Evolutionary conservation across 306 rosid species (phyloP), one percentile per base, ranked within the genome.

Genomic region (Purshia tridentata): DNA sequence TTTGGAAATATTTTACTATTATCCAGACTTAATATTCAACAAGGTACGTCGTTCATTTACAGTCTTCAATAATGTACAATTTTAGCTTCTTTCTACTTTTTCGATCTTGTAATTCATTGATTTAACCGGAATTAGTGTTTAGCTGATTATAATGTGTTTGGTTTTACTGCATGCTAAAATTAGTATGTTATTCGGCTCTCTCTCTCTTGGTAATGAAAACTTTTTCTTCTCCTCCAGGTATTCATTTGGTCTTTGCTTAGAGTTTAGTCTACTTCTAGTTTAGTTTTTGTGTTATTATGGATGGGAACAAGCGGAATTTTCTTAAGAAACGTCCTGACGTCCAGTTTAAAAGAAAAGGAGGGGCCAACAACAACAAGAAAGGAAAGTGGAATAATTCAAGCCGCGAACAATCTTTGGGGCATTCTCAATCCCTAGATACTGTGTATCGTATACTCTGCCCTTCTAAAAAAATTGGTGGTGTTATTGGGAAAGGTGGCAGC

Each of bases 391-490:
- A 75, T 64, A 64, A 55, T 41, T 70, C 72, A 20, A 56, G 39
- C 42, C 52, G 16, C 0, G 65, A 82, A 41, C 67, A 73, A 49
- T 56, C 42, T 62, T 68, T 11, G 18, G 79, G 61, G 20, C 55
- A 59, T 81, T 72, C 74, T 63, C 69, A 77, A 7, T 22, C 76
- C 16, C 42, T n/a, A 3, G 77, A 81, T 9, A 81, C 79, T 2
- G 77, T 77, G 52, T 81, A 81, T 49, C 79, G 82, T 61, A 53
- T 72, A 54, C 73, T 81, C 23, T 77, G 82, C 59, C 82, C 85
- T 35, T 68, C 77, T 47, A 77, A 74, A 14, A 81, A 77, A 52
- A 74, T 82, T 50, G 82, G 85, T 0, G 78, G 82, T 62, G 85
- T 77, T 2, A 77, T 82, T 73, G 80, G 85, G 3, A 82, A 58